Evolutionary conservation across 768 basidiomycete species (phyloP).

Genomic region (Podaxis sp.): DNA sequence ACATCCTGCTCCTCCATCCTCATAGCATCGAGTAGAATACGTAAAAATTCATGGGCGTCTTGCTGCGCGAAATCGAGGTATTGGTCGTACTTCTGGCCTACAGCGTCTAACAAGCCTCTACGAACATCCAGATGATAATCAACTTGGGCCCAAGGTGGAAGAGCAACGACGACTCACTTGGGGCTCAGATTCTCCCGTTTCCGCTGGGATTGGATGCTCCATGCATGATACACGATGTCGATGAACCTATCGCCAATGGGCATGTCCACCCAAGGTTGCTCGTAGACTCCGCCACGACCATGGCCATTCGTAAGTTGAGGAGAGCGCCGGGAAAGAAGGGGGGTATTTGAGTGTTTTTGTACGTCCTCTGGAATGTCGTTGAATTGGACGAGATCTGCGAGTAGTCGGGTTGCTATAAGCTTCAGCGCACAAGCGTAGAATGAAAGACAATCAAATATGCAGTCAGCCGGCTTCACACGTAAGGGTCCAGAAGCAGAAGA

Average conservation of each 20-base stretch:
- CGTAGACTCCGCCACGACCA: conserved; percentile 44
- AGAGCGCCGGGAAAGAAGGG: conserved; percentile 46
- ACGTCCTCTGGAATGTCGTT: conserved; percentile 38
- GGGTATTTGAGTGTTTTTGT: conserved; percentile 34
- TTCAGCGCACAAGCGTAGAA: conserved; percentile 20
- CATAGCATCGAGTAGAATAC: conserved; percentile 87
- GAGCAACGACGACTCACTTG: conserved; percentile 41
- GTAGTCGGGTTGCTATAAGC: conserved; percentile 63
- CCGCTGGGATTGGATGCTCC: conserved; percentile 53
- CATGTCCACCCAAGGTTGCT: conserved; percentile 57
- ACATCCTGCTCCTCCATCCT: conserved; percentile 95
- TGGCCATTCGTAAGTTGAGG: conserved; percentile 71
- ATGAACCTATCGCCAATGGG: conserved; percentile 70
- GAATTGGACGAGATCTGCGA: conserved; percentile 56
- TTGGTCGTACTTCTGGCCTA: conserved; percentile 88
- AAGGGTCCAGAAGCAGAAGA: conserved; percentile 17
- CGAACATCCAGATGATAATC: conserved; percentile 20
- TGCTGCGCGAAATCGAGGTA: conserved; percentile 95
- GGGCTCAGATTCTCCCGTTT: conserved; percentile 57
- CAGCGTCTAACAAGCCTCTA: conserved; percentile 53
- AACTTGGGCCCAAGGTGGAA: background rate
- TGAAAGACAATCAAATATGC: background rate
- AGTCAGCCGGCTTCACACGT: background rate
- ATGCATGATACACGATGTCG: conserved; percentile 53
- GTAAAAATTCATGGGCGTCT: conserved; percentile 91